phyloP scores from a whole-genome alignment of 2,329 filamentous ascomycete genomes.

The Lomentospora prolificans region DNA sequence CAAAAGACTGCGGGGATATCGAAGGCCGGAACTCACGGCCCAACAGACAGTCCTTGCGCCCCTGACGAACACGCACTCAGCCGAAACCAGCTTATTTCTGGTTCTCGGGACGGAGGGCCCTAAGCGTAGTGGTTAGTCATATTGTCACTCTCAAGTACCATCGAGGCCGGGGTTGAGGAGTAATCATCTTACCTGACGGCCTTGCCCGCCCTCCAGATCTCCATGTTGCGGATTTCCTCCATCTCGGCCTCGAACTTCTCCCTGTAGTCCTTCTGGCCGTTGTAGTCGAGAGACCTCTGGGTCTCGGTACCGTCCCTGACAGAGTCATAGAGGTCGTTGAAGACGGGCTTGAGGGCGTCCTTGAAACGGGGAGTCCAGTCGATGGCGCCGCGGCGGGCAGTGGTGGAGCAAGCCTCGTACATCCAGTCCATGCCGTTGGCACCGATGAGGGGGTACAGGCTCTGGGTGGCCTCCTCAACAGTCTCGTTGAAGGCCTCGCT shows the following conservation, averaged over 20 bases:
- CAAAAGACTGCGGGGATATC: constrained; percentile 3
- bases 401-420: constrained; percentile 99
- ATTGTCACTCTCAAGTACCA: not conserved
- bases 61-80: constrained; percentile 8
- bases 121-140: constrained; percentile 22
- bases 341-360: constrained; percentile 96
- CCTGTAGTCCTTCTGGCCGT: constrained; percentile 90
- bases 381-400: constrained; percentile 93
- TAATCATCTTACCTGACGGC: constrained; percentile 64
- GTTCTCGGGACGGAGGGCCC: constrained; percentile 77
- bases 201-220: constrained; percentile 99
- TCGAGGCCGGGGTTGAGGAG: not conserved
- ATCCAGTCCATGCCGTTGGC: constrained; percentile 99
- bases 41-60: constrained; percentile 2
- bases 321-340: constrained; percentile 92
- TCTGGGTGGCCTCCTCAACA: constrained; percentile 98
- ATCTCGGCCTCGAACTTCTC: constrained; percentile 97
- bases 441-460: constrained; percentile 93
- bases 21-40: not conserved
- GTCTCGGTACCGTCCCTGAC: constrained; percentile 91
- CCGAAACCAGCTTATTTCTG: constrained; percentile 49
- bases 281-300: constrained; percentile 93
- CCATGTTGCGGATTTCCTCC: constrained; percentile 93
- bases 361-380: constrained; percentile 98
- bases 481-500: constrained; percentile 99